Percentiles rank a stretch among this genome's conserved stretches.
These are phyloP conservation scores for Camelina neglecta DNA, from an alignment of 345 rosid species.

Conservation along the genomic window DNA sequence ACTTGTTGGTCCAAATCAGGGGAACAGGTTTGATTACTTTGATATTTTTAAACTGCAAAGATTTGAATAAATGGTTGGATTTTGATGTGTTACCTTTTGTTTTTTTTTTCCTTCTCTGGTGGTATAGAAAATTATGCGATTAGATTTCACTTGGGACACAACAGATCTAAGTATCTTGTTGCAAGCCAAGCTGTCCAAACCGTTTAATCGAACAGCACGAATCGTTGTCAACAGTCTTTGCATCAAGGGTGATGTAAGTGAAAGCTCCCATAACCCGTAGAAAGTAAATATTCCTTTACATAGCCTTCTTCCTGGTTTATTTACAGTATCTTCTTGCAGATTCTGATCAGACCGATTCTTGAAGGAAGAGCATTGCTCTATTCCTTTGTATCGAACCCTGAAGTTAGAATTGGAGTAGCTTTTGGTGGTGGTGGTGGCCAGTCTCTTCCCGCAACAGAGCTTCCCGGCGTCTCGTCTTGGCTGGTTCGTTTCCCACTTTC, in stretches of 20 bases:
- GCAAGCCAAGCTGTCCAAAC: conserved; percentile 85
- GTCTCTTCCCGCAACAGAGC: conserved; percentile 88
- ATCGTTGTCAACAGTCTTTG: conserved; percentile 90
- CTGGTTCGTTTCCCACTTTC: conserved; percentile 61
- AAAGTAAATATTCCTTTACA: background rate
- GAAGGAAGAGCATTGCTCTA: conserved; percentile 85
- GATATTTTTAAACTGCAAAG: background rate
- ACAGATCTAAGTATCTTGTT: conserved; percentile 81
- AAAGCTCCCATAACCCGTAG: background rate
- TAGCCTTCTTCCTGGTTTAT: background rate
- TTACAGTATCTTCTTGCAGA: conserved; percentile 56
- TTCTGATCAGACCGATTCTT: conserved; percentile 77
- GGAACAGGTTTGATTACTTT: conserved; percentile 69
- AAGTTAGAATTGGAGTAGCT: conserved; percentile 88
- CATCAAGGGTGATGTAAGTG: conserved; percentile 92
- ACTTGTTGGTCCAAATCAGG: conserved; percentile 79
- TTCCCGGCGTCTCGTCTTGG: conserved; percentile 98
- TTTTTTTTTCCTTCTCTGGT: background rate
- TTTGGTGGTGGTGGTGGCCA: conserved; percentile 99
- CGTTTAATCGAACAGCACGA: conserved; percentile 83
- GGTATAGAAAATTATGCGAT: conserved; percentile 70
- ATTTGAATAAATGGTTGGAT: background rate
- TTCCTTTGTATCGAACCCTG: conserved; percentile 83
- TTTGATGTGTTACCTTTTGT: conserved; percentile 8
- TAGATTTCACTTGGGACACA: conserved; percentile 91